Percentiles rank a stretch among this genome's conserved stretches.
These are phyloP conservation scores for Fraxinus angustifolia DNA, from an alignment of 305 asterid species.

Conservation along the genomic window DNA sequence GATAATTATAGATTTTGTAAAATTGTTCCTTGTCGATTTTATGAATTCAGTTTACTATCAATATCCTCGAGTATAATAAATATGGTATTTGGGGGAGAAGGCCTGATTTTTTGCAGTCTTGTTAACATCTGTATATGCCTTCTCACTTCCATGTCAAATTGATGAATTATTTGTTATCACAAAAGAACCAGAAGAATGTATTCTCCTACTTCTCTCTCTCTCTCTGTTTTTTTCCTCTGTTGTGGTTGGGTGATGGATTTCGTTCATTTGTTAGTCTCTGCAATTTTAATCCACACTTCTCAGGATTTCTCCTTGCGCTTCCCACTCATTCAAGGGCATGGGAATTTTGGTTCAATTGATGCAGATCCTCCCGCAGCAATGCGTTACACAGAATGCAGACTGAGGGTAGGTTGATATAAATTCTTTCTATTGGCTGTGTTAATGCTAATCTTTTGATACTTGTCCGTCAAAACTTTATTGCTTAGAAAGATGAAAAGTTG, in stretches of 20 bases:
- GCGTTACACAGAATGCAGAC: conserved; percentile 98
- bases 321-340: conserved; percentile 96
- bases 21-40: background rate
- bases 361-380: conserved; percentile 99
- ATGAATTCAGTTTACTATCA: conserved; percentile 5
- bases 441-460: background rate
- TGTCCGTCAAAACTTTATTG: background rate
- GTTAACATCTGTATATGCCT: conserved; percentile 6
- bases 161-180: background rate
- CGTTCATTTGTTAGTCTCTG: conserved; percentile 9
- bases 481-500: background rate
- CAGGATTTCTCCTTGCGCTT: conserved; percentile 97
- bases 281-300: conserved; percentile 12
- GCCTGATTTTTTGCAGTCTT: background rate
- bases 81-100: background rate
- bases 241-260: background rate
- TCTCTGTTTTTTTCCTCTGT: background rate
- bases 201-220: background rate
- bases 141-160: conserved; percentile 7
- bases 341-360: conserved; percentile 96
- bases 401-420: conserved; percentile 55
- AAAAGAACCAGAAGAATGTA: background rate
- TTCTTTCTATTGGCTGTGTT: conserved; percentile 5
- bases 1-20: background rate
- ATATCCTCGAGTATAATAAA: background rate